Percentiles rank a stretch among this genome's conserved stretches.
Conservation (phyloP, 2,329 filamentous ascomycete genomes). For the Boeremia exigua region DNA sequence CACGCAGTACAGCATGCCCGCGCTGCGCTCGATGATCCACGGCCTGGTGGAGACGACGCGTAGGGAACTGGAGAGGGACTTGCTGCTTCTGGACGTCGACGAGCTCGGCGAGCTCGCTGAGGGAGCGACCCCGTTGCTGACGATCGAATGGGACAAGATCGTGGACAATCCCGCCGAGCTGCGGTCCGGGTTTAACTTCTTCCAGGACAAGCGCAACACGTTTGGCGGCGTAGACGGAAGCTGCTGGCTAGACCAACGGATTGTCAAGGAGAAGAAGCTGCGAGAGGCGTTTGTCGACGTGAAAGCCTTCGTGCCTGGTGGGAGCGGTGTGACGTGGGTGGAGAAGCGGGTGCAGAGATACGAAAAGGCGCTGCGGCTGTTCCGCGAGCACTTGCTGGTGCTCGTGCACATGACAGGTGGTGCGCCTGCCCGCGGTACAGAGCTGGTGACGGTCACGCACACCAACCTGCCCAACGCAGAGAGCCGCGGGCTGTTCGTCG, state of each 20-base stretch:
- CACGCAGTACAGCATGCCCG: constrained; percentile 20
- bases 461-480: constrained; percentile 4
- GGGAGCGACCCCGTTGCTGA: not conserved
- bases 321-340: no score
- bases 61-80: not conserved
- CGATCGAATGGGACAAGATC: constrained; percentile 16
- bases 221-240: not conserved
- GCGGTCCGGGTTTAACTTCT: not conserved
- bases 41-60: no score
- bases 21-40: constrained; percentile 21
- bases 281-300: not conserved
- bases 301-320: not conserved
- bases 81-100: not conserved
- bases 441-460: not conserved
- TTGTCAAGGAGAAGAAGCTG: not conserved
- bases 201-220: not conserved
- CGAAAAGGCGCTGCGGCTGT: not conserved
- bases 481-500: constrained; percentile 3
- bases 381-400: not conserved
- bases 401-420: not conserved
- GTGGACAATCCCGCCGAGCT: constrained; percentile 6
- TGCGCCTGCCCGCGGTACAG: not conserved
- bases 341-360: not conserved
- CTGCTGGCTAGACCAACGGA: not conserved
- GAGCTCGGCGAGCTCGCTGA: not conserved